A percentile compares a stretch with the other conserved stretches of the same genome.
Evolutionary conservation across 306 rosid species (phyloP).

Genomic region (Fragaria vesca): DNA sequence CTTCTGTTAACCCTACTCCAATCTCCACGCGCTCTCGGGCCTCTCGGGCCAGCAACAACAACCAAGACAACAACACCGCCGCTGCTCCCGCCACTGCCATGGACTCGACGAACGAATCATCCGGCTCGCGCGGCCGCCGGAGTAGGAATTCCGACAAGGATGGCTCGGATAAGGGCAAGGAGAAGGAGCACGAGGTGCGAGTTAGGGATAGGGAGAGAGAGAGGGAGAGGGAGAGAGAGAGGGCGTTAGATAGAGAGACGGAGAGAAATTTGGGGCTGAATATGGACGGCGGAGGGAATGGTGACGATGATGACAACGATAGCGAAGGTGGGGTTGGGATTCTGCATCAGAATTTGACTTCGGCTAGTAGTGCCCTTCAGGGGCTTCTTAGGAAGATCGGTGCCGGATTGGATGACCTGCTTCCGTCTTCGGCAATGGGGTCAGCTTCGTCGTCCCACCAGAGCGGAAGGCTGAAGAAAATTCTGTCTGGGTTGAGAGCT

Average conservation of each 20-base stretch:
- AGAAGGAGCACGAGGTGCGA: slow-evolving; percentile 90
- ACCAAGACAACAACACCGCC: slow-evolving; percentile 29
- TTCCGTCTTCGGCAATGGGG: slow-evolving; percentile 77
- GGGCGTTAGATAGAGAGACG: slow-evolving; percentile 43
- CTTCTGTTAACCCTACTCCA: slow-evolving; percentile 28
- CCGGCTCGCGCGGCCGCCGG: slow-evolving; percentile 82
- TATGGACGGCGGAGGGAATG: slow-evolving; percentile 53
- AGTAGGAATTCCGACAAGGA: slow-evolving; percentile 67
- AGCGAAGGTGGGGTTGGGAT: slow-evolving; percentile 83
- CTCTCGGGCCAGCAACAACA: slow-evolving; percentile 20
- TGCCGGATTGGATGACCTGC: slow-evolving; percentile 92
- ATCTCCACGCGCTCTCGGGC: slow-evolving; percentile 75
- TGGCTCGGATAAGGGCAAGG: slow-evolving; percentile 71
- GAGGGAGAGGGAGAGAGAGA: slow-evolving; percentile 75
- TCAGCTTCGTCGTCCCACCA: slow-evolving; percentile 81
- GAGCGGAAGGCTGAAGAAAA: slow-evolving; percentile 89
- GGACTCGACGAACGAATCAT: slow-evolving; percentile 84
- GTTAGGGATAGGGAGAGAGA: slow-evolving; percentile 66
- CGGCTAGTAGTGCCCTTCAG: slow-evolving; percentile 97
- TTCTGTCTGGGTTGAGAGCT: slow-evolving; percentile 75
- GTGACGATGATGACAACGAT: slow-evolving; percentile 78
- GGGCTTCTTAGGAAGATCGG: slow-evolving; percentile 93
- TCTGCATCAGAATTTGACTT: slow-evolving; percentile 76
- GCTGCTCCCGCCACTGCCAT: slow-evolving; percentile 43
- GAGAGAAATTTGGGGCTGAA: slow-evolving; percentile 65